Conservation (phyloP, 805 yeast genomes). For the Zygosaccharomyces lentus region DNA sequence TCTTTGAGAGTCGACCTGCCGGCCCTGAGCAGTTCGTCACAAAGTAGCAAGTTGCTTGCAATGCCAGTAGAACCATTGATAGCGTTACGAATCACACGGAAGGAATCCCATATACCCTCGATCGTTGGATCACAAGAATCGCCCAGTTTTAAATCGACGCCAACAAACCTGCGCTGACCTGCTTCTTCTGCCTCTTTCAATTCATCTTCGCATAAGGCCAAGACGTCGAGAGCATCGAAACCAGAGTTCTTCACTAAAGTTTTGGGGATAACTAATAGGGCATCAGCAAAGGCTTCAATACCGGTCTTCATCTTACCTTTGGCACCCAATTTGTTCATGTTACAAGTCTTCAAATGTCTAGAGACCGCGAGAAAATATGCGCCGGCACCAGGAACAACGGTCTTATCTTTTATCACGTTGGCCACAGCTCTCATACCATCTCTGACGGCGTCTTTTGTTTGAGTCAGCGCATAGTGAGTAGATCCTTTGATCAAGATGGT, state of each 20-base stretch:
- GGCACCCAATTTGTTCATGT: constrained; percentile 51
- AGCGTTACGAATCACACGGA: constrained; percentile 89
- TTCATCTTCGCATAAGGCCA: constrained; percentile 80
- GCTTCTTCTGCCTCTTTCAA: constrained; percentile 45
- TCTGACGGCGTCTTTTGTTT: constrained; percentile 94
- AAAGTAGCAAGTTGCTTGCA: constrained; percentile 82
- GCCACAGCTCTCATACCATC: constrained; percentile 95
- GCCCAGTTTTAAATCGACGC: constrained; percentile 85
- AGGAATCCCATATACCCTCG: constrained; percentile 96
- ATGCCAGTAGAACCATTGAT: constrained; percentile 90
- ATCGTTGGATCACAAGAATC: constrained; percentile 93
- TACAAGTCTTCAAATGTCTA: constrained; percentile 50
- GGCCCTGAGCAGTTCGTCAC: constrained; percentile 95
- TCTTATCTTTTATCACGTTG: constrained; percentile 79
- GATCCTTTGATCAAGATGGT: constrained; percentile 93
- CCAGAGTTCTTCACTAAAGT: constrained; percentile 91
- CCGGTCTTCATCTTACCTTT: constrained; percentile 90
- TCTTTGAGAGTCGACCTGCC: constrained; percentile 89
- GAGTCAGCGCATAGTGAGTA: constrained; percentile 80
- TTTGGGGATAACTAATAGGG: constrained; percentile 86
- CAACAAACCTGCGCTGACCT: constrained; percentile 76
- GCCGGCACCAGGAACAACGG: constrained; percentile 95
- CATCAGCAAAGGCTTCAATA: constrained; percentile 89
- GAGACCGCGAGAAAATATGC: constrained; percentile 86
- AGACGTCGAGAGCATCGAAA: constrained; percentile 83